Conservation (phyloP, 2,329 filamentous ascomycete genomes). For the Endoconidiophora laricicola region DNA sequence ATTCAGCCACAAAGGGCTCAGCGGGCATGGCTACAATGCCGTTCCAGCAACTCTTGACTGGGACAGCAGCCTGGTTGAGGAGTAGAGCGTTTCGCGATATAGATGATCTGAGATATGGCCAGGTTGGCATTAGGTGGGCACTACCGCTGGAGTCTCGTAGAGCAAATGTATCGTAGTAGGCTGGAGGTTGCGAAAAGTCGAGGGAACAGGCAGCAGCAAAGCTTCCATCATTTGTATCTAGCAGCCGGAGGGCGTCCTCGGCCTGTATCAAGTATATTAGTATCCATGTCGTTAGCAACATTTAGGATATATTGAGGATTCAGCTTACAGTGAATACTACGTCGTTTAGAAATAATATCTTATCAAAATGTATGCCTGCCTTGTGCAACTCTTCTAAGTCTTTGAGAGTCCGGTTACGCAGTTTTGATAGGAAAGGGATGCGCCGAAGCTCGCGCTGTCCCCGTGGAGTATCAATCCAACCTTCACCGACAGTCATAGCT, state of each 20-base stretch:
- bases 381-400: conserved; percentile 36
- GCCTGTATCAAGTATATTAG: conserved; percentile 21
- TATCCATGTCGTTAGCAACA: not conserved
- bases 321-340: conserved; percentile 38
- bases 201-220: conserved; percentile 47
- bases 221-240: conserved; percentile 38
- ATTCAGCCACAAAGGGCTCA: conserved; percentile 33
- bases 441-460: conserved; percentile 40
- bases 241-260: conserved; percentile 36
- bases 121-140: conserved; percentile 34
- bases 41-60: conserved; percentile 30
- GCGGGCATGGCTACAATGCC: conserved; percentile 35
- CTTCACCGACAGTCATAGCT: conserved; percentile 26
- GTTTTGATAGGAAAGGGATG: conserved; percentile 49
- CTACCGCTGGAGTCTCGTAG: conserved; percentile 36
- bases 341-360: conserved; percentile 46
- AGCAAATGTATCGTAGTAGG: conserved; percentile 47
- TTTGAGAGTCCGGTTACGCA: conserved; percentile 47
- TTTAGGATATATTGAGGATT: too few species aligned
- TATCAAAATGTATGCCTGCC: conserved; percentile 37
- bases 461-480: conserved; percentile 46
- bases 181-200: conserved; percentile 37
- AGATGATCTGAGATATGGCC: conserved; percentile 40
- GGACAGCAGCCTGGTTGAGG: conserved; percentile 28
- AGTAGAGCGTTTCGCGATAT: conserved; percentile 37